Evolutionary conservation across 129 eudicot genomes (phyloP), one percentile per base, ranked within the genome.

Genomic region (Artemisia annua): DNA sequence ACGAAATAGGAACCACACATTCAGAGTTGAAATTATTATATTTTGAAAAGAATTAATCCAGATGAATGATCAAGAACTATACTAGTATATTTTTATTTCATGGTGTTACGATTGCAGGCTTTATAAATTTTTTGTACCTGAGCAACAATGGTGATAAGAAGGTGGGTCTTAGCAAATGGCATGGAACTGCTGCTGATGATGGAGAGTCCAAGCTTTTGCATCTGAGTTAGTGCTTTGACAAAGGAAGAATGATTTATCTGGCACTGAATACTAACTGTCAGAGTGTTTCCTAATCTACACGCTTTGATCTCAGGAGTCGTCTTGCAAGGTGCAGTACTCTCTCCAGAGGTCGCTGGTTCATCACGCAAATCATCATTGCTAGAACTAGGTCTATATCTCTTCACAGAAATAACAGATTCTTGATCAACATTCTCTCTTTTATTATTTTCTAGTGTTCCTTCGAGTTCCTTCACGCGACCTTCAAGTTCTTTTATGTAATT

Each of bases 401-500:
- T 83, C 4, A 78, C 63, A 3, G 75, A 59, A 22, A 81, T 72
- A 28, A 70, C 69, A 15, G 82, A 78, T 69, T 83, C 80, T 48
- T 50, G 67, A 10, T 50, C 15, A n/a, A 16, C n/a, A 52, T 61
- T 48, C 32, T 71, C 71, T 26, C 71, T 78, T 54, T 62, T 80
- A 3, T 4, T 11, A 4, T 71, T 48, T 32, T 64, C 15, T 54
- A 57, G 55, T 32, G 75, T 75, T 68, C 85, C 93, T 28, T 28
- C 32, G 7, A 85, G 81, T 22, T 50, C 66, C 67, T 81, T 87
- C 44, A 66, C 80, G 3, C 63, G 80, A 63, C 68, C 79, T 79
- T 87, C 68, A 22, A 87, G 88, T 12, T 72, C 69, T 79, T 84
- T 87, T 75, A 84, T 48, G 80, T 87, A 84, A 54, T 53, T 77